Conservation (phyloP, 2,329 filamentous ascomycete species). For the Thielaviopsis ethacetica region DNA sequence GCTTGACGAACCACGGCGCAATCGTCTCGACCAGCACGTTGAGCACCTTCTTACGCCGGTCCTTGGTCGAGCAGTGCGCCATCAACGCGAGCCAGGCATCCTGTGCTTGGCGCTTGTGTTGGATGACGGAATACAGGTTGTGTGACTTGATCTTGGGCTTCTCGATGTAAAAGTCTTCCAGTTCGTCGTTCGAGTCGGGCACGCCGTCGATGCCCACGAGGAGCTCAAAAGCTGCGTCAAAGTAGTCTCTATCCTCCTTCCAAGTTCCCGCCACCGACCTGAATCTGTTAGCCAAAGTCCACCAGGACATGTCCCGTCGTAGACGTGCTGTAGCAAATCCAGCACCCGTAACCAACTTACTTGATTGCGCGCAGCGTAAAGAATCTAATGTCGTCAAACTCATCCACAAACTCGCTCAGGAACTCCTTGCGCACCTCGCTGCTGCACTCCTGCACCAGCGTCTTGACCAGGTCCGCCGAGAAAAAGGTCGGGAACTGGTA, state of each 20-base stretch:
- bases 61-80: constrained; percentile 45
- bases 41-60: constrained; percentile 66
- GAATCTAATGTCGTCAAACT: constrained; percentile 72
- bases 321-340: background rate
- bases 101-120: constrained; percentile 67
- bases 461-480: constrained; percentile 20
- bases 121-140: constrained; percentile 43
- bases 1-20: constrained; percentile 75
- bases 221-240: constrained; percentile 43
- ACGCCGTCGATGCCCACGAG: constrained; percentile 53
- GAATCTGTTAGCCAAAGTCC: background rate
- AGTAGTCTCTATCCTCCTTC: constrained; percentile 21
- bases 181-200: constrained; percentile 47
- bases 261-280: constrained; percentile 19
- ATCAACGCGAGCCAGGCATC: constrained; percentile 75
- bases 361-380: constrained; percentile 62
- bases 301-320: constrained; percentile 8
- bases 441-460: constrained; percentile 40
- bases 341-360: constrained; percentile 29
- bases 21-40: constrained; percentile 60
- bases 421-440: constrained; percentile 55
- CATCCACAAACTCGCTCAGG: constrained; percentile 58
- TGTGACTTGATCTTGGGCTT: constrained; percentile 52
- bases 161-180: constrained; percentile 52
- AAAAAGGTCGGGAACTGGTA: constrained; percentile 43